Evolutionary conservation across 2,329 filamentous ascomycete genomes (phyloP), one percentile per base, ranked within the genome.

Genomic region (Talaromyces sp.): DNA sequence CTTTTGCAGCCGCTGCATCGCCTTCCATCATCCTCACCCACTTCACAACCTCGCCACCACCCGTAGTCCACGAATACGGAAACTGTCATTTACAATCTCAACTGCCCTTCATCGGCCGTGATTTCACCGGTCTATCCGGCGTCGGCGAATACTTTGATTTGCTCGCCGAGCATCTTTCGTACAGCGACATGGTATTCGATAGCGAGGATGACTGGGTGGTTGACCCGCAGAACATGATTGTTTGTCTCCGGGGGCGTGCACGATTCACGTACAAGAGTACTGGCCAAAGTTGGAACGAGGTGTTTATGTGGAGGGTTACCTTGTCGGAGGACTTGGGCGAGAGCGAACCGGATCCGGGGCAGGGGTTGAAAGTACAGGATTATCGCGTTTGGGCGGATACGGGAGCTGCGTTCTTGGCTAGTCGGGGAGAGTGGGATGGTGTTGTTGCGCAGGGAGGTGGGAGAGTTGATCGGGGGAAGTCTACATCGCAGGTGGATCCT

Each of bases 381-480:
- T 79, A 78, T 70, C 66, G 72, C 49, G 71, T 79, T 30, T 79
- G 77, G 77, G 76, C 75, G 17, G 77, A 79, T 72, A 76, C 74
- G 3, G 77, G 77, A 22, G 77, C 77, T 36, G 76, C 75, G 28
- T 78, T 78, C 69, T 67, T 79, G 61, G 77, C 77, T 27, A 64
- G 68, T 42, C 65, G 66, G 30, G 72, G 70, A 4, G 55, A 47
- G 11, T 67, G 69, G 62, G 66, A 61, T 59, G 59, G 64, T 49
- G 13, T 49, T 3, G 57, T 22, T 17, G 33, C 13, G n/a, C 25
- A 59, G 15, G 57, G 47, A 19, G 9, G 17, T 30, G 36, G 56
- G 2, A 27, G 25, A 15, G 22, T 44, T 15, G 55, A 63, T 51
- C 63, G 55, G 51, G 61, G 57, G 59, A 54, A 54, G n/a, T 57